phyloP scores from a whole-genome alignment of 352 stramenopile species.

The Phytopythium chamaehyphon region DNA sequence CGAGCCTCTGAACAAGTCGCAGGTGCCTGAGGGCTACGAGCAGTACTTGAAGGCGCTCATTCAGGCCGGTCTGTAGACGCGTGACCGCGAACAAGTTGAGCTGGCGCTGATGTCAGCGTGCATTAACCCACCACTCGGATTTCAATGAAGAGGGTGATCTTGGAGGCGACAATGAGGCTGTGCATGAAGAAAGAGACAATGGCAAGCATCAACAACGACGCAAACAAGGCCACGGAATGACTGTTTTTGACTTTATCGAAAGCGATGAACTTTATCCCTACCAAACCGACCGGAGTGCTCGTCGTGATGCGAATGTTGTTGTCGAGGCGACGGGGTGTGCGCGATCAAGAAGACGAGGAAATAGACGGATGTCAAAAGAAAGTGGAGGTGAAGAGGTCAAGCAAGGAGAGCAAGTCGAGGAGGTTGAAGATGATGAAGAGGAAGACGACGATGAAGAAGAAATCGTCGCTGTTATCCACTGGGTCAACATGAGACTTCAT shows the following conservation, averaged over 20 bases:
- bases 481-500: constrained; percentile 17
- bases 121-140: too few relatives aligned
- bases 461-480: constrained; percentile 15
- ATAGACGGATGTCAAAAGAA: neutral
- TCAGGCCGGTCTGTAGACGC: too few relatives aligned
- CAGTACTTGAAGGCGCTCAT: constrained; percentile 25
- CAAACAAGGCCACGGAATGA: constrained; percentile 24
- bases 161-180: constrained; percentile 4
- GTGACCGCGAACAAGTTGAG: too few relatives aligned
- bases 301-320: constrained; percentile 36
- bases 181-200: neutral
- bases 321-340: constrained; percentile 19
- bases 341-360: constrained; percentile 3
- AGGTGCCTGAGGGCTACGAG: constrained; percentile 38
- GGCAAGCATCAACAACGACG: constrained; percentile 2
- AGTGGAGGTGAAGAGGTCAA: neutral
- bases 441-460: constrained; percentile 2
- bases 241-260: constrained; percentile 36
- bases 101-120: too few relatives aligned
- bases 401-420: neutral
- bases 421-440: neutral
- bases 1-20: constrained; percentile 40
- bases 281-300: constrained; percentile 22
- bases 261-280: constrained; percentile 51
- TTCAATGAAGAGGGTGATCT: constrained; percentile 13